Conservation (phyloP, 352 stramenopile species). For the Phytophthora meadii region DNA sequence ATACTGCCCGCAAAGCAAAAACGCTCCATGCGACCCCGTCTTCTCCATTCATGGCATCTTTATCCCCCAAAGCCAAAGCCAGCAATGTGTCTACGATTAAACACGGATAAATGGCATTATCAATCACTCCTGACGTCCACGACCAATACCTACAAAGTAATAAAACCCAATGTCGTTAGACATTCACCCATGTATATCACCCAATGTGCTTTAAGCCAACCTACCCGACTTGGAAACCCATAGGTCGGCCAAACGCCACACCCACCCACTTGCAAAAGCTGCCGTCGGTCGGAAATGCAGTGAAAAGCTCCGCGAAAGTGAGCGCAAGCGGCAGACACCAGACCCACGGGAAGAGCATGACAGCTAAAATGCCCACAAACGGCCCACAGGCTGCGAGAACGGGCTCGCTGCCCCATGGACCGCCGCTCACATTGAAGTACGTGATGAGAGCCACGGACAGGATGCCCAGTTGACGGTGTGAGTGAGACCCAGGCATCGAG, state of each 20-base stretch:
- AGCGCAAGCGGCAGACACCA: slow-evolving; percentile 78
- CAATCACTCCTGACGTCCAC: slow-evolving; percentile 83
- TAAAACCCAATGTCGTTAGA: no score
- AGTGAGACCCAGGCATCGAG: slow-evolving; percentile 68
- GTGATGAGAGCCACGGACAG: slow-evolving; percentile 77
- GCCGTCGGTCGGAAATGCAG: slow-evolving; percentile 78
- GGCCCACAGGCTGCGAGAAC: slow-evolving; percentile 68
- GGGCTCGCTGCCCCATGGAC: slow-evolving; percentile 73
- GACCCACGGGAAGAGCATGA: slow-evolving; percentile 74
- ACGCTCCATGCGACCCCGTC: slow-evolving; percentile 37
- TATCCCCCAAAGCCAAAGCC: slow-evolving; percentile 38
- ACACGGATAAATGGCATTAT: slow-evolving; percentile 88
- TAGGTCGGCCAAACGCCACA: slow-evolving; percentile 77
- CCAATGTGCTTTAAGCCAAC: slow-evolving; percentile 34
- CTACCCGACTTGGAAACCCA: slow-evolving; percentile 88
- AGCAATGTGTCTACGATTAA: slow-evolving; percentile 81
- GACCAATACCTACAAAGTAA: slow-evolving; percentile 22
- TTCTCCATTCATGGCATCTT: slow-evolving; percentile 23
- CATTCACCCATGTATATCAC: no score
- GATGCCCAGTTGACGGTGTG: slow-evolving; percentile 70
- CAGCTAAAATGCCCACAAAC: slow-evolving; percentile 67
- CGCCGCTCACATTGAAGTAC: slow-evolving; percentile 82
- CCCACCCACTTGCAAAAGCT: slow-evolving; percentile 88
- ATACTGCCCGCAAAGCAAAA: slow-evolving; percentile 55
- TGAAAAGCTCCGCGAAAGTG: slow-evolving; percentile 81